These are phyloP conservation scores for Linum usitatissimum DNA, from an alignment of 345 rosid species.

Conservation along the genomic window DNA sequence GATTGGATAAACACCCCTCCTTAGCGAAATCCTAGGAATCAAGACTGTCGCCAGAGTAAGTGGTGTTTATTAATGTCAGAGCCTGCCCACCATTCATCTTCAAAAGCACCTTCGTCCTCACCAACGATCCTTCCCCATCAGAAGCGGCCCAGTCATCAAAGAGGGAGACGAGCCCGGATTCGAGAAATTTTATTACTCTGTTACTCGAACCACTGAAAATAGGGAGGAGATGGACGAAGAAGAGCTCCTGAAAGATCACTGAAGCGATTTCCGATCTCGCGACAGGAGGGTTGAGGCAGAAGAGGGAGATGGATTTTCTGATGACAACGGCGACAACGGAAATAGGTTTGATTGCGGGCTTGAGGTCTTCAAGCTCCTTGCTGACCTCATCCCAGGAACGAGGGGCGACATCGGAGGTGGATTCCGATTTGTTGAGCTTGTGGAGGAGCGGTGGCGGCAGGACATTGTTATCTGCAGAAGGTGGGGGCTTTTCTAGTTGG, in stretches of 20 bases:
- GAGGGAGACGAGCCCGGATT: conserved; percentile 22
- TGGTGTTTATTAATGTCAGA: no score
- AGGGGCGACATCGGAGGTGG: conserved; percentile 41
- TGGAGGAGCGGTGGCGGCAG: conserved; percentile 42
- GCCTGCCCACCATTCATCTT: conserved; percentile 47
- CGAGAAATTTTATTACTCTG: conserved; percentile 28
- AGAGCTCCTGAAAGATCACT: conserved; percentile 36
- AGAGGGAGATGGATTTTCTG: no score
- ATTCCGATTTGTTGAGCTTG: conserved; percentile 40
- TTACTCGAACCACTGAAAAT: conserved; percentile 35
- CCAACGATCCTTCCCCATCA: no score
- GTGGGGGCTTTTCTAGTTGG: neutral
- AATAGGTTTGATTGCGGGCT: conserved; percentile 36
- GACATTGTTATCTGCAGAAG: conserved; percentile 24
- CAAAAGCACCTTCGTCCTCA: conserved; percentile 33
- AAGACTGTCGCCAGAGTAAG: no score
- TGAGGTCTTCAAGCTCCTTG: conserved; percentile 61
- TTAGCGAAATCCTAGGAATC: no score
- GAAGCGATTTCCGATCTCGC: conserved; percentile 43
- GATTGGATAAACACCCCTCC: no score
- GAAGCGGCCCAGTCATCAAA: no score
- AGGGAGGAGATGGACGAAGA: conserved; percentile 42
- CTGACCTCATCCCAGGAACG: conserved; percentile 92
- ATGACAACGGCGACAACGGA: conserved; percentile 16
- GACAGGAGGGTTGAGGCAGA: conserved; percentile 35